Conservation (phyloP, 192 early-diverging fungal genomes). For the Spinellus fusiger region DNA sequence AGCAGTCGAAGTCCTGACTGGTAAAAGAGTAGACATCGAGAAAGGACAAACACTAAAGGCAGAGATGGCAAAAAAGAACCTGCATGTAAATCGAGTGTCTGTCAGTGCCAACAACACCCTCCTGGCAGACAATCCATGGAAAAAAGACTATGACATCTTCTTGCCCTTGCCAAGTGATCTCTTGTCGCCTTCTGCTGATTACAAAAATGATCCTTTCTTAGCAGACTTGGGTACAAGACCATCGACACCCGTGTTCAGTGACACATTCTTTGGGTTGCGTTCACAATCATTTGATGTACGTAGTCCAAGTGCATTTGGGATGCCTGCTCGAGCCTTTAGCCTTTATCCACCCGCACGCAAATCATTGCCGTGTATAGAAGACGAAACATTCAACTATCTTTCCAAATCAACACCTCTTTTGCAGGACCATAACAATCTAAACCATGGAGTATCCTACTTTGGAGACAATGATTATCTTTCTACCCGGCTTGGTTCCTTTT, state of each 20-base stretch:
- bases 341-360: not conserved
- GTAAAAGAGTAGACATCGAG: conserved; percentile 84
- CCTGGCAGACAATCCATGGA: not conserved
- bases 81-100: conserved; percentile 79
- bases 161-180: conserved; percentile 49
- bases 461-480: conserved; percentile 36
- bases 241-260: conserved; percentile 35
- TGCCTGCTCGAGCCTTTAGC: conserved; percentile 15
- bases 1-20: conserved; percentile 83
- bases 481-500: not conserved
- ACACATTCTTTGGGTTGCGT: conserved; percentile 25
- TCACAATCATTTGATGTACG: conserved; percentile 33
- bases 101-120: not conserved
- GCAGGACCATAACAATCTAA: conserved; percentile 7
- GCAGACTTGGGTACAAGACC: not conserved
- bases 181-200: conserved; percentile 40
- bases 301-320: conserved; percentile 13
- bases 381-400: conserved; percentile 35
- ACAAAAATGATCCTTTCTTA: conserved; percentile 11
- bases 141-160: conserved; percentile 32
- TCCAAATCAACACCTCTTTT: conserved; percentile 42
- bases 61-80: conserved; percentile 98
- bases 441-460: conserved; percentile 10
- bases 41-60: conserved; percentile 84
- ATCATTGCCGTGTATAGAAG: not conserved